Base-by-base conservation (phyloP, 768 basidiomycete species). In the Panaeolus cyanescens region DNA sequence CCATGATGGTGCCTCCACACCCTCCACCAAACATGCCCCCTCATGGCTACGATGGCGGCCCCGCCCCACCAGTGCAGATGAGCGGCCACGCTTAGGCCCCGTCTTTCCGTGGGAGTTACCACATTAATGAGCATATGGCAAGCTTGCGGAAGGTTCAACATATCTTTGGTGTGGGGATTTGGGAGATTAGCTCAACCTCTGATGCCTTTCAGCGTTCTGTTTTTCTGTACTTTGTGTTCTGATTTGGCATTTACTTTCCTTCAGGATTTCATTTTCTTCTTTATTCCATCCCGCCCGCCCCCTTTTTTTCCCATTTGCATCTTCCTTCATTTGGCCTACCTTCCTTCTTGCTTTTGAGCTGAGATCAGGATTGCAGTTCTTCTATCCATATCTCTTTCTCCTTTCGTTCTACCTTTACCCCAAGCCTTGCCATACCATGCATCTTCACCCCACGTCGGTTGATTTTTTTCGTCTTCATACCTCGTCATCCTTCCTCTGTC, bases 1-100 rank as follows among this genome's bases (percentile, higher is more conserved):
- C 84, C n/a, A 91, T 92, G 90, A 94, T 94, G 91, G 92, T 93
- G 89, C 90, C 87, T 58, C 89, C 45, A 28, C 45, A 50, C 6
- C 45, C 89, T 6, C 87, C 88, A 55, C 71, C 70, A 9, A 68
- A 67, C 56, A 84, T 80, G 60, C 84, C 84, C 37, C 89, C 88
- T 63, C 92, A 92, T 70, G 84, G 83, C 32, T 93, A 93, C 74
- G 91, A 93, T 50, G 85, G 82, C 62, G 84, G 83, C 17, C 85
- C 86, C 60, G 83, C 87, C 32, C 86, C 84, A 57, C 89, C 86
- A 25, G 89, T 89, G 57, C 87, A 80, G 55, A 91, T 93, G 92
- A 89, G 90, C 61, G 90, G 89, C 54, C 91, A 91, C 67, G 85
- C 86, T 80, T 72, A 66, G 55, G 60, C 40, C 53, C 42, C 55